These are phyloP conservation scores for Aspergillus avenaceus DNA, from an alignment of 495 filamentous ascomycete genomes.

Conservation along the genomic window DNA sequence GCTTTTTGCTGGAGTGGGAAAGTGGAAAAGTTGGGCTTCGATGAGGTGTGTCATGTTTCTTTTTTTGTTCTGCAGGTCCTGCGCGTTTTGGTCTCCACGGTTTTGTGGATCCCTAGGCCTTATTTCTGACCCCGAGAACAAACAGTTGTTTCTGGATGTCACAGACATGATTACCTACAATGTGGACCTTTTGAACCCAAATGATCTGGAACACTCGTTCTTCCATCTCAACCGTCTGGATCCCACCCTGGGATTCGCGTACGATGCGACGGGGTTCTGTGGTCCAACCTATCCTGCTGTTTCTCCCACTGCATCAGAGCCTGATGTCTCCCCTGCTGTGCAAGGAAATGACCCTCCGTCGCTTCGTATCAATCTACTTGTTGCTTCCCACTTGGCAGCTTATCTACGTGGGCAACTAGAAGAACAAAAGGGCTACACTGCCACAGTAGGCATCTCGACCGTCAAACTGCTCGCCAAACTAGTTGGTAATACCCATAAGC, in stretches of 20 bases:
- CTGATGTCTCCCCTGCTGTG: not conserved
- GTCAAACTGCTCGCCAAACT: conserved; percentile 83
- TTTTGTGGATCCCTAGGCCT: not conserved
- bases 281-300: conserved; percentile 53
- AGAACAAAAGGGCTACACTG: conserved; percentile 75
- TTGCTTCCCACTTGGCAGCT: conserved; percentile 71
- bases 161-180: conserved; percentile 86
- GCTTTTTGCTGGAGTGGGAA: conserved; percentile 68
- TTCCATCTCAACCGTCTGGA: conserved; percentile 74
- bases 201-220: conserved; percentile 64
- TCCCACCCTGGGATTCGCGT: conserved; percentile 74
- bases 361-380: conserved; percentile 51
- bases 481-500: conserved; percentile 80
- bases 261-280: conserved; percentile 60
- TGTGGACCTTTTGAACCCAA: conserved; percentile 59
- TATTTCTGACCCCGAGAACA: conserved; percentile 2
- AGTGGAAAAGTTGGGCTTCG: conserved; percentile 78
- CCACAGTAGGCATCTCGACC: conserved; percentile 82
- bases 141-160: conserved; percentile 61
- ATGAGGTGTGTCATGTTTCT: conserved; percentile 55
- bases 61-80: not conserved
- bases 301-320: not conserved
- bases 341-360: conserved; percentile 7
- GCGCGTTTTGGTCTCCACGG: not conserved
- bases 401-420: conserved; percentile 70